Percentiles rank a stretch among this genome's conserved stretches.
Evolutionary conservation across 495 filamentous ascomycete genomes (phyloP).

Genomic region (Xylaria castorea): DNA sequence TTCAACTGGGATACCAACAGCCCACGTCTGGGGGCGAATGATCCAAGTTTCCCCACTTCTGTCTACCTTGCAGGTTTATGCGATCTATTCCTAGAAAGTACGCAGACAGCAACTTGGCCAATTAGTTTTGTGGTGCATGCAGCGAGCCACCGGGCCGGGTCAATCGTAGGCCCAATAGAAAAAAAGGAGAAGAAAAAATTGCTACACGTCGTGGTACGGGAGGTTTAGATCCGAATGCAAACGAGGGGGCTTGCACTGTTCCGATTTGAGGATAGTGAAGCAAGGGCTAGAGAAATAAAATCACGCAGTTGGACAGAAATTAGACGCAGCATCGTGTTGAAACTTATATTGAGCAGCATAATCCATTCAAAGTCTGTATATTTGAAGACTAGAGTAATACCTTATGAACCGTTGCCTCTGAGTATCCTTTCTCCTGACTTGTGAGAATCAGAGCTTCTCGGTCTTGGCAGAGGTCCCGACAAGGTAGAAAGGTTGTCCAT

Average conservation of each 20-base stretch:
- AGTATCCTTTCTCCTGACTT: neutral
- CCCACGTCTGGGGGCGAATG: slow-evolving; percentile 65
- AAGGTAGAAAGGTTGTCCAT: neutral
- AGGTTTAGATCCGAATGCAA: slow-evolving; percentile 6
- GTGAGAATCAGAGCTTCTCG: neutral
- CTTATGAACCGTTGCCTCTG: neutral
- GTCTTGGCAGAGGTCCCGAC: neutral
- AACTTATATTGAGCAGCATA: neutral
- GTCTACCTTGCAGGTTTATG: slow-evolving; percentile 64
- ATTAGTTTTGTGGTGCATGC: slow-evolving; percentile 51
- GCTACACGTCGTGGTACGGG: neutral
- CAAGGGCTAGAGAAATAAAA: neutral
- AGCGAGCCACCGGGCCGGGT: slow-evolving; percentile 35
- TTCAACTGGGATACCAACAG: too few species aligned
- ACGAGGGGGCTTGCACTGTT: neutral
- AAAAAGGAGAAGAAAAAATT: neutral
- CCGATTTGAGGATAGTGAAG: slow-evolving; percentile 3
- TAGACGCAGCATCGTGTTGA: neutral
- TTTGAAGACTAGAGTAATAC: too few species aligned
- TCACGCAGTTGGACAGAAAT: slow-evolving; percentile 2
- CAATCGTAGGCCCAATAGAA: slow-evolving; percentile 14
- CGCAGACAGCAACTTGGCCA: slow-evolving; percentile 49
- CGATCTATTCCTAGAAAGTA: slow-evolving; percentile 53
- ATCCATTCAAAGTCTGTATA: neutral
- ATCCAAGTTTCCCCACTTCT: slow-evolving; percentile 61